A percentile compares a stretch with the other conserved stretches of the same genome.
Evolutionary conservation across 768 basidiomycete species (phyloP).

Genomic region (Boletus fagicola): DNA sequence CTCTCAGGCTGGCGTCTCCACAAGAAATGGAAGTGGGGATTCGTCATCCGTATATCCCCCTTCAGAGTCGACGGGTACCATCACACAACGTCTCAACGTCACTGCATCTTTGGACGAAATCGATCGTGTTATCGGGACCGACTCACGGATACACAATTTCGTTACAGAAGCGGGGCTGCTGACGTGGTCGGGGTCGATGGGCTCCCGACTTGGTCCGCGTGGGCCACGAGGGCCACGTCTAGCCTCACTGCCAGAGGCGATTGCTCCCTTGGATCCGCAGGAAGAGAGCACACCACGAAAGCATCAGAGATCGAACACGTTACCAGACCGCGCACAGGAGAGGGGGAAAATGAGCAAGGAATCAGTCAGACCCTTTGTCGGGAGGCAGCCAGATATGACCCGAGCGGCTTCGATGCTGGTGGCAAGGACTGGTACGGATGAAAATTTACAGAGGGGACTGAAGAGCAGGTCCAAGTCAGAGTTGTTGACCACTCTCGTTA

Average conservation of each 20-base stretch:
- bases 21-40: constrained; percentile 15
- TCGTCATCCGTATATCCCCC: constrained; percentile 27
- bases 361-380: constrained; percentile 26
- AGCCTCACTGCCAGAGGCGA: constrained; percentile 17
- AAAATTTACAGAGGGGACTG: neutral
- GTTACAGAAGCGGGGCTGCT: constrained; percentile 22
- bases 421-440: constrained; percentile 9
- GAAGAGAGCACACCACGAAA: constrained; percentile 26
- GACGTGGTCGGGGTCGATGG: constrained; percentile 15
- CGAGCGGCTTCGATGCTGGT: constrained; percentile 18
- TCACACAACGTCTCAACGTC: constrained; percentile 16
- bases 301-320: constrained; percentile 28
- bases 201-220: constrained; percentile 15
- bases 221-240: constrained; percentile 25
- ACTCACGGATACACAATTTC: constrained; percentile 25
- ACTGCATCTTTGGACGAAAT: constrained; percentile 30
- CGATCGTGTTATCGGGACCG: constrained; percentile 23
- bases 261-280: constrained; percentile 8
- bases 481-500: constrained; percentile 3
- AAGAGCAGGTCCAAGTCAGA: constrained; percentile 23
- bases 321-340: constrained; percentile 44
- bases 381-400: constrained; percentile 19
- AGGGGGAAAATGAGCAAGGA: constrained; percentile 32
- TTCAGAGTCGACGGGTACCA: constrained; percentile 27
- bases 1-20: neutral